phyloP scores from a whole-genome alignment of 306 rosid species.

The Vigna nakashimae region DNA sequence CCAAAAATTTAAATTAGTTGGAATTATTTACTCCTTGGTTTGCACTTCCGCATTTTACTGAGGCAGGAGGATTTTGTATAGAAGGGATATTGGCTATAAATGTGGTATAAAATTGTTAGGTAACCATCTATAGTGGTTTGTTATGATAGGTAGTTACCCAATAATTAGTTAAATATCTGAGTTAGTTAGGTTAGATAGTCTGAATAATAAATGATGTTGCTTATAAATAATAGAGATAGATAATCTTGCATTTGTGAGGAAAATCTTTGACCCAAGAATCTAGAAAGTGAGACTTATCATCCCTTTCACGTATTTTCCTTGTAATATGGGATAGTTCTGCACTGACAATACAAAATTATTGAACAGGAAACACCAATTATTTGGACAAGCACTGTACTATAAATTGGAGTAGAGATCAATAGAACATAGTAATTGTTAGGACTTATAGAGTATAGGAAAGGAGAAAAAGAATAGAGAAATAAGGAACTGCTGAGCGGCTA shows the following conservation, averaged over 20 bases:
- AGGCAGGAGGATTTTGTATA: constrained; percentile 8
- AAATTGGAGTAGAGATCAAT: neutral
- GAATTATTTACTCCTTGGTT: constrained; percentile 8
- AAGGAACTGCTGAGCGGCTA: too few species aligned
- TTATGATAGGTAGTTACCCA: neutral
- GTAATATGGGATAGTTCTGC: constrained; percentile 22
- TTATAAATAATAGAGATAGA: neutral
- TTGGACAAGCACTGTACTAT: neutral
- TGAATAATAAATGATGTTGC: neutral
- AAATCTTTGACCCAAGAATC: constrained; percentile 3
- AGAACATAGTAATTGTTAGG: neutral
- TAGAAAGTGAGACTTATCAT: neutral
- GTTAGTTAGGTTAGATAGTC: neutral
- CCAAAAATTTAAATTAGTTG: constrained; percentile 10
- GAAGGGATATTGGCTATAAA: neutral
- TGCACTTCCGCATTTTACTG: constrained; percentile 18
- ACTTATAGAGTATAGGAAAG: too few species aligned
- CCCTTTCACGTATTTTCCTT: neutral
- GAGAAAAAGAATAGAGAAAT: too few species aligned
- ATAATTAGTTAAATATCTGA: neutral
- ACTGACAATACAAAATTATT: neutral
- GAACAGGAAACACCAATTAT: constrained; percentile 1
- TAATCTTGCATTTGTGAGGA: neutral
- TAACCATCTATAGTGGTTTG: neutral
- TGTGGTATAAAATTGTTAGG: constrained; percentile 3